Evolutionary conservation across 345 rosid genomes (phyloP), one percentile per base, ranked within the genome.

Genomic region (Toxicodendron radicans): DNA sequence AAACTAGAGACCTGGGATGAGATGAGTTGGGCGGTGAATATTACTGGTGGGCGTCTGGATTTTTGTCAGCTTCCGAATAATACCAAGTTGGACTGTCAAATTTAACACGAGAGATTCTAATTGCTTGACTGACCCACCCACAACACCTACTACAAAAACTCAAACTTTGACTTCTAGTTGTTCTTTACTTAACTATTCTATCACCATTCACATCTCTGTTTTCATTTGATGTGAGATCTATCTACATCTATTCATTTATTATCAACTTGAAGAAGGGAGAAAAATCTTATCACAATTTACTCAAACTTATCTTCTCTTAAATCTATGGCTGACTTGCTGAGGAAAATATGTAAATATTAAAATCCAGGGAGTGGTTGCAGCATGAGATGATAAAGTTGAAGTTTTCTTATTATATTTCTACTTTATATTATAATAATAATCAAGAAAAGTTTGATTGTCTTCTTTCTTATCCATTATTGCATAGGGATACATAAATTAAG

Each of bases 141-240:
- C 16, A 24, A 30, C n/a, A n/a, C n/a, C n/a, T n/a, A n/a, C 41
- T 35, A 0, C 5, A 49, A 14, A 57, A 71, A 64, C 75, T 79
- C 75, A 75, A 66, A 20, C n/a, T 16, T 74, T 64, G 78, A 74
- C 78, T 49, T 74, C 70, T 71, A 21, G 76, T 23, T n/a, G n/a
- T n/a, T n/a, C n/a, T n/a, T n/a, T n/a, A n/a, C n/a, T n/a, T n/a
- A n/a, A n/a, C n/a, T n/a, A n/a, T n/a, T n/a, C n/a, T n/a, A n/a
- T n/a, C n/a, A n/a, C n/a, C n/a, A n/a, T n/a, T n/a, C n/a, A n/a
- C n/a, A n/a, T n/a, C n/a, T n/a, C n/a, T n/a, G n/a, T 38, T 41
- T 2, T 11, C 52, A 48, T 43, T 46, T 11, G 0, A 46, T 11
- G 13, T 46, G 51, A 6, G 48, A 10, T 43, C 3, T n/a, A n/a